Evolutionary conservation across 2,329 filamentous ascomycete species (phyloP).

Genomic region (Phaeomoniella chlamydospora): DNA sequence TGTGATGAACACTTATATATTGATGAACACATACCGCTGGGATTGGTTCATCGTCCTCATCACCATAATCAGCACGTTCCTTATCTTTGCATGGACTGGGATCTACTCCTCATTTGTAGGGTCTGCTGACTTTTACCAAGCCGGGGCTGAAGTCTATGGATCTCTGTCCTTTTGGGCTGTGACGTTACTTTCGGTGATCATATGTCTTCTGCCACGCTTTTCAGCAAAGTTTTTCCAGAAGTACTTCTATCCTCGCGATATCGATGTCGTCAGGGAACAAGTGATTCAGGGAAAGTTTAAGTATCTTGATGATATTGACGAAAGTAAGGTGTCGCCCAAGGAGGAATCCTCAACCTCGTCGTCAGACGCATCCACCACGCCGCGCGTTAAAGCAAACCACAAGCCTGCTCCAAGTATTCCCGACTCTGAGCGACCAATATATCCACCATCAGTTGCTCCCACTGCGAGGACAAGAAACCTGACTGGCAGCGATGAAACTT

Average conservation of each 20-base stretch:
- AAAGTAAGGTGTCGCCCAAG: slow-evolving; percentile 35
- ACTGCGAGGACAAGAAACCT: slow-evolving; percentile 72
- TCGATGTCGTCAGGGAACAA: slow-evolving; percentile 93
- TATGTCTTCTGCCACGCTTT: slow-evolving; percentile 80
- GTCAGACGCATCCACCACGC: slow-evolving; percentile 35
- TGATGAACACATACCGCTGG: slow-evolving; percentile 96
- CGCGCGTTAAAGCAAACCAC: slow-evolving; percentile 30
- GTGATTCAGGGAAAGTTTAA: slow-evolving; percentile 70
- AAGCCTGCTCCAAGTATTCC: slow-evolving; percentile 52
- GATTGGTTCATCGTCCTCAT: slow-evolving; percentile 90
- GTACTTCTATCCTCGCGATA: slow-evolving; percentile 81
- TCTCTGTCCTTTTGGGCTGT: slow-evolving; percentile 78
- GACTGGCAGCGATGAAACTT: slow-evolving; percentile 87
- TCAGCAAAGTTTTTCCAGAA: slow-evolving; percentile 79
- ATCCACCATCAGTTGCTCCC: slow-evolving; percentile 72
- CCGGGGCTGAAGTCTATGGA: slow-evolving; percentile 65
- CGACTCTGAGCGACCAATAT: slow-evolving; percentile 84
- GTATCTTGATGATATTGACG: slow-evolving; percentile 45
- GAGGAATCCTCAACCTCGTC: slow-evolving; percentile 38
- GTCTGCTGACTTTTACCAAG: slow-evolving; percentile 56
- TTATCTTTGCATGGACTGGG: slow-evolving; percentile 94
- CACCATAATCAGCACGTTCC: slow-evolving; percentile 64
- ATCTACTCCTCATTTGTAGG: slow-evolving; percentile 55
- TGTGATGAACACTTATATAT: slow-evolving; percentile 83
- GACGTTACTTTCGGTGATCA: slow-evolving; percentile 60